Evolutionary conservation across 129 eudicot genomes (phyloP).

Genomic region (Centella asiatica): DNA sequence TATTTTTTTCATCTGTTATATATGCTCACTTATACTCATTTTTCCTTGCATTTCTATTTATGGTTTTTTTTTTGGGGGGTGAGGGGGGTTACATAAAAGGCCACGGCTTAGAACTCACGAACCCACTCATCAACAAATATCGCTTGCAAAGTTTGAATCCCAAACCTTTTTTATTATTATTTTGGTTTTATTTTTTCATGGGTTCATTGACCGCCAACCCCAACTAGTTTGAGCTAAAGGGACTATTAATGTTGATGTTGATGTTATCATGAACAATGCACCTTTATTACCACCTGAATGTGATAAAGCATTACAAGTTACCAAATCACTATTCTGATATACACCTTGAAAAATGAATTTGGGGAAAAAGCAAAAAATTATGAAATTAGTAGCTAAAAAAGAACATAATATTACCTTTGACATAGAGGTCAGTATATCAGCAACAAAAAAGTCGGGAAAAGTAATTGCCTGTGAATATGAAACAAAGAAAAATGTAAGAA

Average conservation of each 20-base stretch:
- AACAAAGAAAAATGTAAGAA: slow-evolving; percentile 16
- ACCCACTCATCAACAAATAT: too few species aligned
- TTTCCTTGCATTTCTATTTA: too few species aligned
- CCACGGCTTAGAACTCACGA: too few species aligned
- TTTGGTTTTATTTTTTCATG: too few species aligned
- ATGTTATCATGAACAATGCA: neutral
- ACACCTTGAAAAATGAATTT: neutral
- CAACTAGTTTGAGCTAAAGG: too few species aligned
- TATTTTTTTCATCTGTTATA: too few species aligned
- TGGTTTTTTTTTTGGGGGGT: too few species aligned
- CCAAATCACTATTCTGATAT: neutral
- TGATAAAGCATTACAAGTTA: neutral
- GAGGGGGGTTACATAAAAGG: too few species aligned
- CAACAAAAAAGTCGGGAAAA: slow-evolving; percentile 94
- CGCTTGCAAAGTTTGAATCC: too few species aligned
- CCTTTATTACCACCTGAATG: neutral
- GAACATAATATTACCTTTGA: slow-evolving; percentile 12
- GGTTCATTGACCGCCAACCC: too few species aligned
- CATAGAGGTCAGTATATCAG: slow-evolving; percentile 97
- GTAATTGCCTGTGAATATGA: slow-evolving; percentile 73
- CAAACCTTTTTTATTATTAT: too few species aligned
- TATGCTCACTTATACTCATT: too few species aligned
- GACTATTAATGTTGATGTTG: neutral
- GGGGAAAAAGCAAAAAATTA: neutral
- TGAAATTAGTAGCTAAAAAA: neutral